Percentiles rank a stretch among this genome's conserved stretches.
These are phyloP conservation scores for Mytilinidion resinicola DNA, from an alignment of 495 filamentous ascomycete genomes.

Conservation along the genomic window DNA sequence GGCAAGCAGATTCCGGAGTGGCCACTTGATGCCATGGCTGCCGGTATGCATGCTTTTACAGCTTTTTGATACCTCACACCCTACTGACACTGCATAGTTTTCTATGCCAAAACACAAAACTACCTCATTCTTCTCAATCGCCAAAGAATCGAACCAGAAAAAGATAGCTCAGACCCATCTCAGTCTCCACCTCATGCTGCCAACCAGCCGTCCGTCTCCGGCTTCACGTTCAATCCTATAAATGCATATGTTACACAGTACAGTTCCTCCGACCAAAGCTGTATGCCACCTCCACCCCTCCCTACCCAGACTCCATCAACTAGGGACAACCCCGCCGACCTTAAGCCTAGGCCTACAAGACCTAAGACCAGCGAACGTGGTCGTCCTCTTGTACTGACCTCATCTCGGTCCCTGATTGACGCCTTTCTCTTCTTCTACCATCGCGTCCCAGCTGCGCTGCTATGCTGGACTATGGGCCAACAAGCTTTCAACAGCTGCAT, in stretches of 20 bases:
- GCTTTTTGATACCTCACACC: not conserved
- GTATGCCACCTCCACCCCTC: too few relatives aligned
- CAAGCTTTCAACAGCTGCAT: conserved; percentile 46
- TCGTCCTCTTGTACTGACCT: conserved; percentile 40
- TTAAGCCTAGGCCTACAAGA: too few relatives aligned
- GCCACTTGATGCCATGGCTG: conserved; percentile 41
- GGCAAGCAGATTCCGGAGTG: conserved; percentile 38
- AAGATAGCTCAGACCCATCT: not conserved
- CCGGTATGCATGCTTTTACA: conserved; percentile 24
- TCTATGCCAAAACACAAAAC: conserved; percentile 43
- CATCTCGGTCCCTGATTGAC: conserved; percentile 36
- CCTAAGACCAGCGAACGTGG: conserved; percentile 25
- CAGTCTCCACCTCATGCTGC: not conserved
- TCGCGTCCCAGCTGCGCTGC: conserved; percentile 38
- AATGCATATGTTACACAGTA: not conserved
- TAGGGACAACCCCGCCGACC: too few relatives aligned
- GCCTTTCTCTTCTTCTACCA: conserved; percentile 43
- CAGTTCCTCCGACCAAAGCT: not conserved
- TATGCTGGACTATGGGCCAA: conserved; percentile 45
- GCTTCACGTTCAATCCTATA: not conserved
- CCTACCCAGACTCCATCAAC: too few relatives aligned
- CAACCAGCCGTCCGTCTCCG: not conserved
- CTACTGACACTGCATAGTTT: conserved; percentile 17
- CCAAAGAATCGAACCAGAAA: conserved; percentile 33
- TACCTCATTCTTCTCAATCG: conserved; percentile 44